These are phyloP conservation scores for Chytriomyces hyalinus DNA, from an alignment of 192 early-diverging fungal genomes.

Conservation along the genomic window DNA sequence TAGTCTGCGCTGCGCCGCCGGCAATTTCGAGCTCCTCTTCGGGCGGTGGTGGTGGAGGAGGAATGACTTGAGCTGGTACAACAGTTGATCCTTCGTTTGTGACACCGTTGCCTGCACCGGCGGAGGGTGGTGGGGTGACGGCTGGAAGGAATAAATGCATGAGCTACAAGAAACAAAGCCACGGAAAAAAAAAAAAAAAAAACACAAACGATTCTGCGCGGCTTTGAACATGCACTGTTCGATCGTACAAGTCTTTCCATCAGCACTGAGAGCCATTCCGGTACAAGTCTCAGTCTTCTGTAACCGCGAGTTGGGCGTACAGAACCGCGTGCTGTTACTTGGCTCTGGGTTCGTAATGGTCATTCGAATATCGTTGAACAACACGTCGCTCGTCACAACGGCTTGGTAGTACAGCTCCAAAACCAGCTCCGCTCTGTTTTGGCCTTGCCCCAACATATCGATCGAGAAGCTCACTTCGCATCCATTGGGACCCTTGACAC, in stretches of 20 bases:
- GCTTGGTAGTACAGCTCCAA: slow-evolving; percentile 30
- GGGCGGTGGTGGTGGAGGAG: neutral
- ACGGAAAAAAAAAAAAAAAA: neutral
- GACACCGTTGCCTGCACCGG: neutral
- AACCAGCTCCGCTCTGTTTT: slow-evolving; percentile 20
- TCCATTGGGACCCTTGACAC: neutral
- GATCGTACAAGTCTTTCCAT: slow-evolving; percentile 31
- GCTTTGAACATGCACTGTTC: slow-evolving; percentile 27
- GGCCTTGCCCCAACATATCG: slow-evolving; percentile 27
- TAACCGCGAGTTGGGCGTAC: slow-evolving; percentile 17
- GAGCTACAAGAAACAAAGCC: too few species aligned
- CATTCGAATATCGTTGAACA: slow-evolving; percentile 6
- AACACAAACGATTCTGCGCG: neutral
- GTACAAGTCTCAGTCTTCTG: slow-evolving; percentile 23
- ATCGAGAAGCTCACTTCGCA: slow-evolving; percentile 29
- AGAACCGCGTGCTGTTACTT: slow-evolving; percentile 3
- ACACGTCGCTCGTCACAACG: slow-evolving; percentile 11
- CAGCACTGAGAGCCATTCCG: slow-evolving; percentile 18
- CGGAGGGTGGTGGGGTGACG: neutral
- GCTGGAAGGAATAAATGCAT: neutral
- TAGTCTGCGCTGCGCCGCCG: neutral
- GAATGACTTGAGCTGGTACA: neutral
- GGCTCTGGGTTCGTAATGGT: slow-evolving; percentile 9
- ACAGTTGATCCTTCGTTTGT: neutral
- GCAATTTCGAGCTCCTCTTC: too few species aligned